phyloP scores from a whole-genome alignment of 2,329 filamentous ascomycete genomes.

The Monilinia aucupariae region DNA sequence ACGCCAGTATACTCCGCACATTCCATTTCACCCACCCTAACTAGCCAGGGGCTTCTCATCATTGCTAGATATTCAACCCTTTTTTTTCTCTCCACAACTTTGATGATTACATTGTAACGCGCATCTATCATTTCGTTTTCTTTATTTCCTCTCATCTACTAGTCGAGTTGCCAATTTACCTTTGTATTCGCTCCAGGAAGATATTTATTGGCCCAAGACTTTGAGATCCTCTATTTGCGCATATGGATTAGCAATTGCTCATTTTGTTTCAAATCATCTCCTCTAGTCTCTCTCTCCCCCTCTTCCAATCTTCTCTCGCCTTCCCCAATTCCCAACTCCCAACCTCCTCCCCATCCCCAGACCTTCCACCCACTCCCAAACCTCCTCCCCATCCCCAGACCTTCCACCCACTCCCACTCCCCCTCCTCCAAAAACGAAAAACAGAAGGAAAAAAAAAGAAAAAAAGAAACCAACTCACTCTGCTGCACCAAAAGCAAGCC shows the following conservation, averaged over 20 bases:
- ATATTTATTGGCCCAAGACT: slow-evolving; percentile 39
- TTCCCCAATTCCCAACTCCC: neutral
- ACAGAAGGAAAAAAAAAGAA: neutral
- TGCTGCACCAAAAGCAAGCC: slow-evolving; percentile 81
- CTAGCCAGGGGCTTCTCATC: neutral
- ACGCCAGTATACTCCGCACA: slow-evolving; percentile 16
- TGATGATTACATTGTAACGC: neutral
- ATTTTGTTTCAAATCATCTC: neutral
- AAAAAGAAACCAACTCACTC: slow-evolving; percentile 39
- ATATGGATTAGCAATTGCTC: slow-evolving; percentile 18
- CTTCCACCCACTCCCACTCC: neutral
- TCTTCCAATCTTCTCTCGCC: too few relatives aligned
- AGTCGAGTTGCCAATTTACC: neutral
- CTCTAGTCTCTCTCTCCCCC: too few relatives aligned
- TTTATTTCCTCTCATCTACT: neutral
- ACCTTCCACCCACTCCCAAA: neutral
- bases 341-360: neutral
- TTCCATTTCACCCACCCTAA: neutral
- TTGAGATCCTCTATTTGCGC: slow-evolving; percentile 38
- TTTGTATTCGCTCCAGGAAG: neutral
- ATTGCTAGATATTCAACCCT: neutral
- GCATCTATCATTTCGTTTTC: neutral
- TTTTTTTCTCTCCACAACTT: neutral
- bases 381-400: neutral
- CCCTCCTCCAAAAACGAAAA: too few relatives aligned